Percentiles rank a stretch among this genome's conserved stretches.
Conservation (phyloP, 2,329 filamentous ascomycete species). For the Aureobasidium sp. region DNA sequence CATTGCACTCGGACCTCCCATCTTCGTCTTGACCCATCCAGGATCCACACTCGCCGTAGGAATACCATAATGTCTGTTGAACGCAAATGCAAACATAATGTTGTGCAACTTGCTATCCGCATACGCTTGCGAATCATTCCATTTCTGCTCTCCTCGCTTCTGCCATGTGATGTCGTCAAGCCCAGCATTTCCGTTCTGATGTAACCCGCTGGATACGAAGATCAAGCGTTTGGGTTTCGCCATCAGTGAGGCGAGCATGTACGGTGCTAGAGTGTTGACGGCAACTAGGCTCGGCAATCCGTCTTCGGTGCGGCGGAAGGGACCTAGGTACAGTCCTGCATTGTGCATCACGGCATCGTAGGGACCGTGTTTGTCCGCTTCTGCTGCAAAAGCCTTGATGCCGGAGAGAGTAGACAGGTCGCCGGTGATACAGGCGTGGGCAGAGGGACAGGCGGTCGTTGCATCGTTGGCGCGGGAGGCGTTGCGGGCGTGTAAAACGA, state of each 20-base stretch:
- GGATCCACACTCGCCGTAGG: conserved; percentile 40
- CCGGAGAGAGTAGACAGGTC: conserved; percentile 45
- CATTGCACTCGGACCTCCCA: conserved; percentile 36
- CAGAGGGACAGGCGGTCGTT: conserved; percentile 38
- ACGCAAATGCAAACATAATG: conserved; percentile 46
- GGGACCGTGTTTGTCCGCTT: conserved; percentile 40
- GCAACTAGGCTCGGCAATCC: conserved; percentile 43
- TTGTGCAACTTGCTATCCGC: conserved; percentile 49
- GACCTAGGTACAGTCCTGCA: conserved; percentile 42
- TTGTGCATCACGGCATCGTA: conserved; percentile 53
- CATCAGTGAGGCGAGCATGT: conserved; percentile 46
- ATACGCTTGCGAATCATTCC: conserved; percentile 35
- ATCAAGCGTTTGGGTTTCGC: conserved; percentile 41
- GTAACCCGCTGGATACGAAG: conserved; percentile 44
- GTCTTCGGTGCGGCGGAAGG: conserved; percentile 35
- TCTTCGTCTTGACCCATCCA: conserved; percentile 37
- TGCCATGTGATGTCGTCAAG: conserved; percentile 34
- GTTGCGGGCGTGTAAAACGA: conserved; percentile 50
- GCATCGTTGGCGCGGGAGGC: conserved; percentile 44
- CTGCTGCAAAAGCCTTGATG: conserved; percentile 42
- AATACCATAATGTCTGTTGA: conserved; percentile 40
- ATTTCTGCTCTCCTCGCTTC: conserved; percentile 22
- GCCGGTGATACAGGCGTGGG: conserved; percentile 42
- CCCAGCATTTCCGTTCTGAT: conserved; percentile 38
- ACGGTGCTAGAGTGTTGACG: conserved; percentile 51